Evolutionary conservation across 1,139 yeast species (phyloP).

Genomic region (Magnusiomyces paraingens): DNA sequence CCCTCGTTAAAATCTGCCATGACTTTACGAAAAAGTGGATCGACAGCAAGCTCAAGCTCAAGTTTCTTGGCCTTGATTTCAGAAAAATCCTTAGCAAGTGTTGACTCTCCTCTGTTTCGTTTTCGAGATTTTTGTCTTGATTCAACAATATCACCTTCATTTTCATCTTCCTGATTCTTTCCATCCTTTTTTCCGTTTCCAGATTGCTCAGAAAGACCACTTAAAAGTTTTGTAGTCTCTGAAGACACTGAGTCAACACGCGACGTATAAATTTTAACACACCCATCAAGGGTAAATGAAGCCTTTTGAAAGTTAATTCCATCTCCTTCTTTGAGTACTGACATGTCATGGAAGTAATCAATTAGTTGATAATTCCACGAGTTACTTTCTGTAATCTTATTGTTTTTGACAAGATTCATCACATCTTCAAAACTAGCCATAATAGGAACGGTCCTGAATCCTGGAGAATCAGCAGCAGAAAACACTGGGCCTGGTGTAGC

Average conservation of each 20-base stretch:
- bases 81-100: constrained; percentile 50
- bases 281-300: constrained; percentile 75
- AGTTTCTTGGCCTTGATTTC: constrained; percentile 59
- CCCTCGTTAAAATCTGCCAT: constrained; percentile 93
- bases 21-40: constrained; percentile 84
- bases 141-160: constrained; percentile 26
- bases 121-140: constrained; percentile 20
- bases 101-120: constrained; percentile 35
- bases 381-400: constrained; percentile 47
- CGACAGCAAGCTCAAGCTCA: constrained; percentile 73
- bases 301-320: constrained; percentile 71
- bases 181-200: constrained; percentile 24
- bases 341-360: constrained; percentile 73
- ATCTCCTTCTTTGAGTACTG: constrained; percentile 53
- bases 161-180: constrained; percentile 28
- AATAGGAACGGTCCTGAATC: constrained; percentile 33
- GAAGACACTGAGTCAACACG: constrained; percentile 89
- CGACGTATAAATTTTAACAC: constrained; percentile 76
- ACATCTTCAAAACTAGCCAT: constrained; percentile 79
- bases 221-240: constrained; percentile 78
- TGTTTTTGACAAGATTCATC: constrained; percentile 86
- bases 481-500: neutral
- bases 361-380: constrained; percentile 83
- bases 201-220: constrained; percentile 52
- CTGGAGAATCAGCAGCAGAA: constrained; percentile 29